phyloP scores from a whole-genome alignment of 2,329 filamentous ascomycete genomes.

The Epichloe coenophiala region DNA sequence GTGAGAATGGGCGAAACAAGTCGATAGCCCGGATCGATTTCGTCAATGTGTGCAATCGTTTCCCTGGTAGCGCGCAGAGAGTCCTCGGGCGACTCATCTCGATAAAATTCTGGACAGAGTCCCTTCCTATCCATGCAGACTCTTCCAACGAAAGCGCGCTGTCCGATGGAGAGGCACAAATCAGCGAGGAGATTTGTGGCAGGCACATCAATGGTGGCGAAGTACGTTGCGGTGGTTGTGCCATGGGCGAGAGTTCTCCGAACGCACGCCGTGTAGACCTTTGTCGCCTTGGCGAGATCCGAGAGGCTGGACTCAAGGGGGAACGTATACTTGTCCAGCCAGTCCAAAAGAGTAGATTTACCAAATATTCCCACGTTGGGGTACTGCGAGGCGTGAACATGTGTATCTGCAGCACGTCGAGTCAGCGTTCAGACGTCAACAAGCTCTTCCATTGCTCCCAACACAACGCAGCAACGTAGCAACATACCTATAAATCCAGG shows the following conservation, averaged over 20 bases:
- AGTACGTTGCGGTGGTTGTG: slow-evolving; percentile 92
- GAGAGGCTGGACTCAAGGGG: slow-evolving; percentile 72
- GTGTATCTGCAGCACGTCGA: slow-evolving; percentile 53
- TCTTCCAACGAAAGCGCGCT: slow-evolving; percentile 80
- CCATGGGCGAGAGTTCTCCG: slow-evolving; percentile 73
- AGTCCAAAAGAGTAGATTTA: slow-evolving; percentile 81
- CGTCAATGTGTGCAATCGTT: slow-evolving; percentile 51
- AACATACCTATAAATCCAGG: slow-evolving; percentile 63
- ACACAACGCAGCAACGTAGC: background rate
- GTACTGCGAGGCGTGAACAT: slow-evolving; percentile 91
- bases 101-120: slow-evolving; percentile 63
- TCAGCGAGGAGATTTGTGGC: slow-evolving; percentile 86
- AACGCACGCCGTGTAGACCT: slow-evolving; percentile 67
- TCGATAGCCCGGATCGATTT: slow-evolving; percentile 48
- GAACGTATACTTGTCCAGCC: slow-evolving; percentile 91
- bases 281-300: slow-evolving; percentile 46
- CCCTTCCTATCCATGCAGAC: slow-evolving; percentile 78
- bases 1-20: slow-evolving; percentile 74
- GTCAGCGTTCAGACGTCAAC: background rate
- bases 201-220: slow-evolving; percentile 73
- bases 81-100: slow-evolving; percentile 51
- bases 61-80: slow-evolving; percentile 42
- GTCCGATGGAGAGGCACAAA: slow-evolving; percentile 65
- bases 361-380: slow-evolving; percentile 91
- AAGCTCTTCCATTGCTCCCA: background rate